Percentiles rank a stretch among this genome's conserved stretches.
phyloP scores from a whole-genome alignment of 2,329 filamentous ascomycete genomes.

The Aspergillus sp. region DNA sequence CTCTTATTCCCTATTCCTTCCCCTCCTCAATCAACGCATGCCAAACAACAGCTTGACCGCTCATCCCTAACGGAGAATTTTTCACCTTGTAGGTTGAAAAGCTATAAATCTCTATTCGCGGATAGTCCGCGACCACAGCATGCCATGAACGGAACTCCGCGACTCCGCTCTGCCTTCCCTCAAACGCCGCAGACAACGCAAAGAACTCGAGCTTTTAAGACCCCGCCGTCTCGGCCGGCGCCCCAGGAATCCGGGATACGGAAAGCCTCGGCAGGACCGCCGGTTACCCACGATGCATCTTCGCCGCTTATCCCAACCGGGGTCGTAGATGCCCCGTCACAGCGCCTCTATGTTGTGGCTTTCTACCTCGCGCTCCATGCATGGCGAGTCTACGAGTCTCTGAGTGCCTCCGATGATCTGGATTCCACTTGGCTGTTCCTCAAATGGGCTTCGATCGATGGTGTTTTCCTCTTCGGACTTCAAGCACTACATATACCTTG shows the following conservation, averaged over 20 bases:
- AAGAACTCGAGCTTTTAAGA: conserved; percentile 33
- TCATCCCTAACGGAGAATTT: background rate
- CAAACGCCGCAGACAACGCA: conserved; percentile 63
- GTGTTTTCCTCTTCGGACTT: conserved; percentile 80
- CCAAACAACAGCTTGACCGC: background rate
- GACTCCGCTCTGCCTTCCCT: conserved; percentile 78
- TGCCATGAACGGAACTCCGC: conserved; percentile 83
- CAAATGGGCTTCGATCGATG: conserved; percentile 91
- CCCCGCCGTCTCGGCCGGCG: conserved; percentile 25
- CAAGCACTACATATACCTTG: conserved; percentile 90
- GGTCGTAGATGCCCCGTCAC: conserved; percentile 83
- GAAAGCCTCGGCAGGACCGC: conserved; percentile 24
- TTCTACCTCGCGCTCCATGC: conserved; percentile 73
- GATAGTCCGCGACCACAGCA: conserved; percentile 41
- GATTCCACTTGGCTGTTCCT: conserved; percentile 88
- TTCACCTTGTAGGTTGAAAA: background rate
- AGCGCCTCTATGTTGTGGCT: conserved; percentile 82
- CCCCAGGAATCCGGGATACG: conserved; percentile 23
- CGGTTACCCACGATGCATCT: conserved; percentile 22
- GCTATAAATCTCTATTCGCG: conserved; percentile 1
- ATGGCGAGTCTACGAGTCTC: conserved; percentile 87
- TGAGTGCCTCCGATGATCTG: conserved; percentile 73
- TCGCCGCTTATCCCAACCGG: conserved; percentile 75
- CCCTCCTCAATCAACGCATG: background rate
- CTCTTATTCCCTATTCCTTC: no score